These are phyloP conservation scores for Hypholoma sublateritium DNA, from an alignment of 768 basidiomycete species.

Conservation along the genomic window DNA sequence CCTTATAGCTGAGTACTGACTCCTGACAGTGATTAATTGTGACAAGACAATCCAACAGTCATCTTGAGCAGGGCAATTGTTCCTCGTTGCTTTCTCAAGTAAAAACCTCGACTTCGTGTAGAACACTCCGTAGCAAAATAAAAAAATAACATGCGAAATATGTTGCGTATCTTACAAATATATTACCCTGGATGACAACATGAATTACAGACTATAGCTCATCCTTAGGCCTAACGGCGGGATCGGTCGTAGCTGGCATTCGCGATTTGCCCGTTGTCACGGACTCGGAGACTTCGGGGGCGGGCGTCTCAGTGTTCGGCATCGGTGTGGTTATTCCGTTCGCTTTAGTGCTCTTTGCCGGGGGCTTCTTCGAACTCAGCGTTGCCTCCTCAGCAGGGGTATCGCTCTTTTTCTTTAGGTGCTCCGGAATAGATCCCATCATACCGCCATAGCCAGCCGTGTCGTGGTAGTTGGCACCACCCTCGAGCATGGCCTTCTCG, in stretches of 20 bases:
- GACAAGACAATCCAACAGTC: no score
- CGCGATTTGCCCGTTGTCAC: not conserved
- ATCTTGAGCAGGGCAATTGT: no score
- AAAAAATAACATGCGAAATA: not conserved
- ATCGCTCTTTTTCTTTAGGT: slow-evolving; percentile 28
- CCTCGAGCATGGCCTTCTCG: slow-evolving; percentile 44
- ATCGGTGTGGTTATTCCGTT: not conserved
- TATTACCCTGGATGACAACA: not conserved
- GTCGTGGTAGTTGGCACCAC: slow-evolving; percentile 44
- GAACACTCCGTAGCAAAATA: not conserved
- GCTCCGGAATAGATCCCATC: slow-evolving; percentile 35
- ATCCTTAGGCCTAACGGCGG: not conserved
- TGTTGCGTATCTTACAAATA: slow-evolving; percentile 1
- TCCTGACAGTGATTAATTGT: no score
- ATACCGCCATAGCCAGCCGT: slow-evolving; percentile 41
- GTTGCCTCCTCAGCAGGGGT: not conserved
- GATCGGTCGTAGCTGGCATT: slow-evolving; percentile 1
- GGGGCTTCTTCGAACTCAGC: slow-evolving; percentile 7
- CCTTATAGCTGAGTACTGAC: no score
- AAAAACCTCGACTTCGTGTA: no score
- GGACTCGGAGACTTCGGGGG: not conserved
- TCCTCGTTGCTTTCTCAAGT: no score
- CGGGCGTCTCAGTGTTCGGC: not conserved
- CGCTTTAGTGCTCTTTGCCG: not conserved
- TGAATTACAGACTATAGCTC: slow-evolving; percentile 3